Base-by-base conservation (phyloP, 1,284 basidiomycete genomes). In the Cutaneotrichosporon dermatis region DNA sequence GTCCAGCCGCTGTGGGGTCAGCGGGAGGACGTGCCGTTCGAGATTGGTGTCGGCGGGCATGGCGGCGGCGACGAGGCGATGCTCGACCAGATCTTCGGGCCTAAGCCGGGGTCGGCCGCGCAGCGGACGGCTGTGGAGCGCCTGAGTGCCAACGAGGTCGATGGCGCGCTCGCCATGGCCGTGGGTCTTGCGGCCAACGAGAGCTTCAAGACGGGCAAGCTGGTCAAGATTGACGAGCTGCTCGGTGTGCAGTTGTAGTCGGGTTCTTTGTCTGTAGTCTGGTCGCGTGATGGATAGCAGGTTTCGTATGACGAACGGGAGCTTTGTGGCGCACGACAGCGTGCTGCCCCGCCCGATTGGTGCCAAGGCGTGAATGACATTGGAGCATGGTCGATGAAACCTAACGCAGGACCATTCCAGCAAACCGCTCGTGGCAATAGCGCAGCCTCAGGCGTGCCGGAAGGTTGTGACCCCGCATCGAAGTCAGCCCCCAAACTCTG, bases 111-210 rank as follows among this genome's bases (percentile, higher is more conserved):
- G 0, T 71, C 77, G 49, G 61, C 65, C 11, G 70, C 69, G 6
- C 79, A 81, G 46, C 71, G 70, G 12, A 79, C 81, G 4, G 81
- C 82, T 51, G 82, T 81, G 1, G 75, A 80, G 10, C 76, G 81
- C 60, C 78, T 83, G 59, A 72, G 78, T 11, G 82, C 83, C 11
- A 82, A 79, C 55, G 81, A 83, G 71, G 69, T 76, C 50, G 83
- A 84, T 61, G 83, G 83, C 1, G 81, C 82, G 6, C 72, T 81
- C 65, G 83, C 83, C 2, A 75, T 84, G 61, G 82, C 82, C 5
- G 81, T 83, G 4, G 82, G 83, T 0, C 65, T 83, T 12, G 74
- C 82, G 40, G 82, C 83, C 15, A 83, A 83, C 64, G 81, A 83
- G 74, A 82, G 80, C 62, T 83, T 84, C 70, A 80, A 76, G 68